Evolutionary conservation across 1,139 yeast species (phyloP), one percentile per base, ranked within the genome.

Genomic region (Geotrichum candidum): DNA sequence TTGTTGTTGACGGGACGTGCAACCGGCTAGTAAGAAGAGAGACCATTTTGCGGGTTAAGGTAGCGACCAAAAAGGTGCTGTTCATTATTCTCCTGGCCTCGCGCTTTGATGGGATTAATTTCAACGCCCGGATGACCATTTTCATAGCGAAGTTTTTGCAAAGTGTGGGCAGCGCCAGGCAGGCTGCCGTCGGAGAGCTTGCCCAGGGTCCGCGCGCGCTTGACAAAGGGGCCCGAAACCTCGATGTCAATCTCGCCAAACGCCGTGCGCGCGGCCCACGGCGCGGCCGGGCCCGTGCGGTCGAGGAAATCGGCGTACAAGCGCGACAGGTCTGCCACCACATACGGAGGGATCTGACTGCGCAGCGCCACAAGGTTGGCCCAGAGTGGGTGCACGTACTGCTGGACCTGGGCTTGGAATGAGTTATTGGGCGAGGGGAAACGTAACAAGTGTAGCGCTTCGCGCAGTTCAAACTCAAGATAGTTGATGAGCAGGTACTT

Each of bases 101-200:
- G 64, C 59, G 18, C 56, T 22, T 35, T 57, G 45, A 61, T 38
- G n/a, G 62, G 54, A 45, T 71, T 72, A 31, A 72, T 64, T 53
- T 65, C 68, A n/a, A 73, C 70, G 6, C 76, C 76, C 1, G 75
- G 74, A 56, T 73, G 76, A 3, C 76, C 76, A 51, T 72, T 72
- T 58, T 70, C 72, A 23, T 61, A 58, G 23, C 62, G 63, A 41
- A 73, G 66, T 35, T 72, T 63, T 3, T 53, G 59, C 23, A 59
- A 27, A 18, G 59, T 45, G 41, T 35, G n/a, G 11, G 69, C 64
- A 18, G 68, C 66, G 0, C 63, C 65, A 4, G 64, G 63, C 3
- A 62, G 59, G 18, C 69, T 67, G 50, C 65, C 67, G 5, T 59
- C 65, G 0, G 67, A 67, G 23, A 68, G 57, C 56, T 71, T 70